These are phyloP conservation scores for Camillea tinctor DNA, from an alignment of 2,329 filamentous ascomycete genomes.

Conservation along the genomic window DNA sequence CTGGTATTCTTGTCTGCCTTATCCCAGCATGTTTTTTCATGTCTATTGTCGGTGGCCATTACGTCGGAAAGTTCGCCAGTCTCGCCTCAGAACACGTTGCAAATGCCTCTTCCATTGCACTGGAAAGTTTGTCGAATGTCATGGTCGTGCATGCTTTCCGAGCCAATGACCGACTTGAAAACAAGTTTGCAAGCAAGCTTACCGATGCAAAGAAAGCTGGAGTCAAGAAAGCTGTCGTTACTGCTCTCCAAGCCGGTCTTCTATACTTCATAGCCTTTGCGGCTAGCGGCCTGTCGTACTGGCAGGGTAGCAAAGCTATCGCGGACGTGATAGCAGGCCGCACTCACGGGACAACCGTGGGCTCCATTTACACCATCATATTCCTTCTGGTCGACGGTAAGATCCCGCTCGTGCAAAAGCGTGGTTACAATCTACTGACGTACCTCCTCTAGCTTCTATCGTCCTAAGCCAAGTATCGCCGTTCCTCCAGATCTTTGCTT, in stretches of 20 bases:
- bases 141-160: conserved; percentile 56
- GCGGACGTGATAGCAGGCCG: conserved; percentile 37
- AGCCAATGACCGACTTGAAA: conserved; percentile 50
- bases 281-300: conserved; percentile 64
- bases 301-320: conserved; percentile 55
- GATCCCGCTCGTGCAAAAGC: conserved; percentile 8
- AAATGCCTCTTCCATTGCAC: conserved; percentile 54
- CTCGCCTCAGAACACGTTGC: conserved; percentile 47
- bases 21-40: conserved; percentile 57
- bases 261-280: conserved; percentile 66
- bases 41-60: conserved; percentile 51
- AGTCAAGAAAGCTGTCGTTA: conserved; percentile 54
- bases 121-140: conserved; percentile 52
- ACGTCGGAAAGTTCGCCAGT: conserved; percentile 44
- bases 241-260: conserved; percentile 58
- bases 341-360: conserved; percentile 37
- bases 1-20: conserved; percentile 56
- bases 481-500: conserved; percentile 58
- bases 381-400: conserved; percentile 61
- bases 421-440: conserved; percentile 29
- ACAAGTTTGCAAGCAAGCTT: conserved; percentile 49
- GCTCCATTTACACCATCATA: conserved; percentile 61
- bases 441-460: conserved; percentile 48
- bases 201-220: conserved; percentile 45
- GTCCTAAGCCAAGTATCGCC: conserved; percentile 60